These are phyloP conservation scores for Talaromyces sp. DNA, from an alignment of 2,329 filamentous ascomycete species.

Conservation along the genomic window DNA sequence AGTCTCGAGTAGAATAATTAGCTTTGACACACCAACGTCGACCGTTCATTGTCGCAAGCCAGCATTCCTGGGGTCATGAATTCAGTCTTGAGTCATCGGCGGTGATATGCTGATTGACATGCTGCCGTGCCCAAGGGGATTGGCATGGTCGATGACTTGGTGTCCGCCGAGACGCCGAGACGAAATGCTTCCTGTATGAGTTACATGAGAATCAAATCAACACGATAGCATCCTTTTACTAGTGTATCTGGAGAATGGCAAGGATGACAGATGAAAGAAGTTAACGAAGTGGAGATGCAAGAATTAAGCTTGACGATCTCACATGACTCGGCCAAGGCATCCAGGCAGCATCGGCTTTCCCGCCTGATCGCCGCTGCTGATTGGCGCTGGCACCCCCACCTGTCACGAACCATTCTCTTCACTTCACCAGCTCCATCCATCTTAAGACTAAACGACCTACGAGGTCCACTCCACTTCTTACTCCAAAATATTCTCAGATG, in stretches of 20 bases:
- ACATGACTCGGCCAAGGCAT: constrained; percentile 9
- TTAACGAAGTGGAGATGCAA: not conserved
- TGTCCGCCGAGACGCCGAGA: not conserved
- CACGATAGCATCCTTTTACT: too few species aligned
- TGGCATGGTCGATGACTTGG: not conserved
- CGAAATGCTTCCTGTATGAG: not conserved
- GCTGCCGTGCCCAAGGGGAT: not conserved
- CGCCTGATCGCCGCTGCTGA: not conserved
- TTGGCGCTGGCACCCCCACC: constrained; percentile 20
- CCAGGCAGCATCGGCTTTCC: not conserved
- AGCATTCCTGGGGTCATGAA: not conserved
- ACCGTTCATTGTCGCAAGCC: not conserved
- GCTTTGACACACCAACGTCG: not conserved
- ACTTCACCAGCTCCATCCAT: not conserved
- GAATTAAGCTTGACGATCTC: constrained; percentile 12
- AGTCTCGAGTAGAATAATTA: not conserved
- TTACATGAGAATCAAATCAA: not conserved
- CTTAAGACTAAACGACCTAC: not conserved
- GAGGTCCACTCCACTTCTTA: not conserved
- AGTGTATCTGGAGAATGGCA: too few species aligned
- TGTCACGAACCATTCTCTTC: not conserved
- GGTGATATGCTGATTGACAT: constrained; percentile 3
- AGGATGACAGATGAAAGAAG: not conserved
- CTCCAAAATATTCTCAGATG: not conserved
- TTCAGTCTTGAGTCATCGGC: not conserved